Percentiles rank a stretch among this genome's conserved stretches.
These are phyloP conservation scores for Phylloporus scabripes DNA, from an alignment of 768 basidiomycete species.

Conservation along the genomic window DNA sequence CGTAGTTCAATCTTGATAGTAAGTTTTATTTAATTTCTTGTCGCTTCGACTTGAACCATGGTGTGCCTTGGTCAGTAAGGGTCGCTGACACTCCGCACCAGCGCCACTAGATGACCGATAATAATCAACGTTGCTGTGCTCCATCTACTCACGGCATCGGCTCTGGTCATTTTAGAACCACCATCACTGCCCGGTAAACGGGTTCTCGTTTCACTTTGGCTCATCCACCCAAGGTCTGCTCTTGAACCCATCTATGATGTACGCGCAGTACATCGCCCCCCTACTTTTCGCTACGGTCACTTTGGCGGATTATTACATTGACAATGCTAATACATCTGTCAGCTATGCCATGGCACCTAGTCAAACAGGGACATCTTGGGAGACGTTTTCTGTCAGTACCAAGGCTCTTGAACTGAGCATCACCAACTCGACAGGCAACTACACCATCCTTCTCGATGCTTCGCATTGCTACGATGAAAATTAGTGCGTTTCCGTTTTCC, in stretches of 20 bases:
- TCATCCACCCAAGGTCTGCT: background rate
- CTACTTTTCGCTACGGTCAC: conserved; percentile 14
- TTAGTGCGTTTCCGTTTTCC: conserved; percentile 15
- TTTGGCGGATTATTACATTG: conserved; percentile 20
- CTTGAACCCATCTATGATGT: conserved; percentile 1
- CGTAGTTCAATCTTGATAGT: background rate
- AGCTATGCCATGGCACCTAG: conserved; percentile 15
- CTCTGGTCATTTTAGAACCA: background rate
- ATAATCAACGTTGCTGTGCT: conserved; percentile 5
- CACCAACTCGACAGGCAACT: conserved; percentile 18
- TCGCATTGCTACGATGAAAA: conserved; percentile 21
- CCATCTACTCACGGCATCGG: background rate
- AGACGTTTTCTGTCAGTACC: conserved; percentile 1
- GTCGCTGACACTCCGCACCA: no score
- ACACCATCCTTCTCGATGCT: conserved; percentile 12
- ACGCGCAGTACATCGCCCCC: background rate
- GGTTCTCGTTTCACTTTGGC: background rate
- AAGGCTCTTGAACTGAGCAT: conserved; percentile 2
- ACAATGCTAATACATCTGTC: conserved; percentile 21
- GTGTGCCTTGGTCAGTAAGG: background rate
- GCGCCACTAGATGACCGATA: no score
- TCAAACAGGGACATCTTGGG: conserved; percentile 10
- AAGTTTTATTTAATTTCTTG: background rate
- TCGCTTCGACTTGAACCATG: background rate
- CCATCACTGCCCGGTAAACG: background rate